phyloP scores from a whole-genome alignment of 73 alveolate genomes.

The Tetrahymena borealis region DNA sequence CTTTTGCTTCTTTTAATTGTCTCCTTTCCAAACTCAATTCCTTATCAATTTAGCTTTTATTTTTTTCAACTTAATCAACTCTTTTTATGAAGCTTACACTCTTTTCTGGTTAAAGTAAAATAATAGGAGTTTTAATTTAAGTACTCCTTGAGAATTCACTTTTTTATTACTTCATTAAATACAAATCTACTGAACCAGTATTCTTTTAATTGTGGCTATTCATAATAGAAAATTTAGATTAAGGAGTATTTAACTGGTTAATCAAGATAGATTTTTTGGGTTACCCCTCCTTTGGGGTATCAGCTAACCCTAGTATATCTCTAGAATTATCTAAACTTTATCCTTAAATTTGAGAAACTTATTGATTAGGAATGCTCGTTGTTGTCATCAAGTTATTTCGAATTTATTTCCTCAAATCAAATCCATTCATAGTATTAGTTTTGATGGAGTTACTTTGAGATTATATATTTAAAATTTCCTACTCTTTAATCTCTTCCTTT shows the following conservation, averaged over 20 bases:
- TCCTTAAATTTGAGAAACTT: too few species aligned
- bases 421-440: background rate
- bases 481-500: background rate
- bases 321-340: too few species aligned
- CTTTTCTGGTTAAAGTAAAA: background rate
- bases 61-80: background rate
- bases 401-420: background rate
- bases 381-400: too few species aligned
- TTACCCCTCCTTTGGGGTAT: too few species aligned
- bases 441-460: too few species aligned
- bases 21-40: background rate
- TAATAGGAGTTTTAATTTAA: background rate
- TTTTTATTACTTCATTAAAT: background rate
- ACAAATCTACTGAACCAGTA: too few species aligned
- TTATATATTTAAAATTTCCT: background rate
- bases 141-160: background rate
- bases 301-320: too few species aligned
- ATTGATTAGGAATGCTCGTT: too few species aligned
- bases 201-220: too few species aligned
- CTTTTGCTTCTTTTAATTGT: background rate
- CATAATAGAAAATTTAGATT: too few species aligned
- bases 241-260: too few species aligned
- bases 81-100: background rate
- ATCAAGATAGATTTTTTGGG: too few species aligned
- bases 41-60: background rate